Conservation (phyloP, 139 green algal genomes). For the Chlorella sp. region DNA sequence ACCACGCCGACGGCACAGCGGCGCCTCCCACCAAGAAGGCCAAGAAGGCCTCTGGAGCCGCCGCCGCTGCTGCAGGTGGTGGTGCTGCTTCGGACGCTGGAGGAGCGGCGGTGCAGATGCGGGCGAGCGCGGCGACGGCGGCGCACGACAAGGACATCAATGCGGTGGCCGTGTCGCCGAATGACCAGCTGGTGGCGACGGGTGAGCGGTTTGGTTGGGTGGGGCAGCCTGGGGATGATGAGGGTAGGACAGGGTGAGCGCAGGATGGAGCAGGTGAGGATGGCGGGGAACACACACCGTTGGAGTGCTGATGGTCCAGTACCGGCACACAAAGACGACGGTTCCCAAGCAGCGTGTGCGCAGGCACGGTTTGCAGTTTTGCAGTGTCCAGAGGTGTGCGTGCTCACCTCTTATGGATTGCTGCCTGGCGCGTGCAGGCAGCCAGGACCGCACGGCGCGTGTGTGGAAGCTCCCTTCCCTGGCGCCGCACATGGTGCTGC, state of each 20-base stretch:
- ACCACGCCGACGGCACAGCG: not conserved
- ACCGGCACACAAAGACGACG: no score
- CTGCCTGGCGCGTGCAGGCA: conserved; percentile 31
- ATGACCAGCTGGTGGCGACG: conserved; percentile 63
- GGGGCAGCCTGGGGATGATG: not conserved
- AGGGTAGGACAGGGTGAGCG: not conserved
- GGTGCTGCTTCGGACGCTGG: conserved; percentile 6
- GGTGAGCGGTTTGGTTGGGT: no score
- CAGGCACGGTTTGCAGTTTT: no score
- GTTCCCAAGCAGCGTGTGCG: no score
- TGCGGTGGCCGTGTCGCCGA: conserved; percentile 77
- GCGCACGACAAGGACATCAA: conserved; percentile 99
- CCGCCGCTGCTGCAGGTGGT: no score
- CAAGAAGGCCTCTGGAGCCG: not conserved
- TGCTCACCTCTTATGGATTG: no score
- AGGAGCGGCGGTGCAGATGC: conserved; percentile 21
- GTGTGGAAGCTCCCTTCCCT: conserved; percentile 84
- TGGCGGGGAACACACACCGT: no score
- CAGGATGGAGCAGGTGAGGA: no score
- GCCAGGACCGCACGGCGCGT: conserved; percentile 78
- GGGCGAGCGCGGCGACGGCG: conserved; percentile 61
- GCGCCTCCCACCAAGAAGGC: not conserved
- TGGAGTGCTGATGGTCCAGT: no score
- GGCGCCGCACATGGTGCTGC: conserved; percentile 43
- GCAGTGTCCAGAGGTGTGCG: no score